Base-by-base conservation (phyloP, 495 filamentous ascomycete genomes). In the Parachaetomium inaequale region DNA sequence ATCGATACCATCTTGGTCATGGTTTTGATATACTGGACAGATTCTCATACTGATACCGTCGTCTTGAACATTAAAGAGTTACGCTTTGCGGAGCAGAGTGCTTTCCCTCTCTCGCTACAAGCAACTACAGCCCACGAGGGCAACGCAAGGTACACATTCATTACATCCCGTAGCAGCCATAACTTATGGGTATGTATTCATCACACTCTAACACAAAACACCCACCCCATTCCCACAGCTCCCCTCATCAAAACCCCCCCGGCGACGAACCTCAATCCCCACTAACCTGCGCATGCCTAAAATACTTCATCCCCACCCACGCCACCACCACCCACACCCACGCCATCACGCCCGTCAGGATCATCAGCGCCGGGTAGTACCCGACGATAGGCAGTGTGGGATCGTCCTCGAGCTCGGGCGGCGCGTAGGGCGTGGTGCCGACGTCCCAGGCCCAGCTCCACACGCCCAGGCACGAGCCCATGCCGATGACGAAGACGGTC, bases 401-500 rank as follows among this genome's bases (percentile, higher is more conserved):
- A 77, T 97, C 92, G 76, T 96, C 91, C 71, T 96, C 91, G 45
- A 96, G 79, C 73, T 96, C 93, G 7, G 92, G 90, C 38, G 94
- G 93, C 57, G 92, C 93, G 71, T 95, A 93, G 0, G 92, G 92
- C 19, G 91, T 96, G 71, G 92, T 91, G n/a, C 92, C 93, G 7
- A 97, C 93, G 78, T 97, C 94, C 94, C 94, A 98, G 0, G 94
- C 93, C 94, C 94, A 98, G 72, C 87, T 94, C 94, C 94, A 98
- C n/a, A 97, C 87, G n/a, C 87, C 94, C 17, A 96, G 82, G 70
- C 92, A 96, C 42, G 88, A 92, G 31, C 94, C 94, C 87, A 98
- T 97, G 28, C 94, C 94, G 1, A 92, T 85, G 31, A 97, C 91
- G 70, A 98, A 96, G 28, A 96, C 91, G 28, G 93, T 72, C 94